These are phyloP conservation scores for Rutstroemia sp. DNA, from an alignment of 2,329 filamentous ascomycete genomes.

Conservation along the genomic window DNA sequence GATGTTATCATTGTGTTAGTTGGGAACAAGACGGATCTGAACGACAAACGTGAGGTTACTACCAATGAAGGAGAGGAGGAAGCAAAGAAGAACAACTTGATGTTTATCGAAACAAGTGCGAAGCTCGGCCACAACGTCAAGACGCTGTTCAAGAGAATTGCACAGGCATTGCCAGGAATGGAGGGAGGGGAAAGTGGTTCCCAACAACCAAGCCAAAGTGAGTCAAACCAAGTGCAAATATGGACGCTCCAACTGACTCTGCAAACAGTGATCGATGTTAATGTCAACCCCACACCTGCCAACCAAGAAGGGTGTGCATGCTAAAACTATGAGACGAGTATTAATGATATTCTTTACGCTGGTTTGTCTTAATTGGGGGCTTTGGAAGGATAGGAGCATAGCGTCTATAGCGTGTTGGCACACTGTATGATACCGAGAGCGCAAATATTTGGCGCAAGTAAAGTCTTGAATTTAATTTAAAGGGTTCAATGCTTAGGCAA, in stretches of 20 bases:
- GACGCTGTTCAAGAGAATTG: slow-evolving; percentile 94
- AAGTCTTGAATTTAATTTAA: slow-evolving; percentile 6
- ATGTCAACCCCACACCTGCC: slow-evolving; percentile 65
- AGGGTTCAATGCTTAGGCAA: neutral
- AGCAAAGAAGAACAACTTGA: slow-evolving; percentile 93
- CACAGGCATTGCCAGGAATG: slow-evolving; percentile 95
- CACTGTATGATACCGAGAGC: slow-evolving; percentile 28
- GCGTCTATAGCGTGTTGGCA: slow-evolving; percentile 22
- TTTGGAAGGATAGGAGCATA: slow-evolving; percentile 29
- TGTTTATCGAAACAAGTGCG: slow-evolving; percentile 98
- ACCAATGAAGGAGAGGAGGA: slow-evolving; percentile 95
- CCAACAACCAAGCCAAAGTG: slow-evolving; percentile 70
- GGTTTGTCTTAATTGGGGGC: slow-evolving; percentile 20
- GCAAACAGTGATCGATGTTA: slow-evolving; percentile 81
- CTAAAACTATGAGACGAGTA: slow-evolving; percentile 31
- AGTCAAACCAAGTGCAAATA: slow-evolving; percentile 32
- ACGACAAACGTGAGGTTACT: slow-evolving; percentile 96
- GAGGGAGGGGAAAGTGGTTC: slow-evolving; percentile 78
- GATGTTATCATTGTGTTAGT: slow-evolving; percentile 98
- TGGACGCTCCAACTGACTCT: neutral
- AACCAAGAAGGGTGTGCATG: slow-evolving; percentile 69
- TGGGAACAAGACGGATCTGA: slow-evolving; percentile 98
- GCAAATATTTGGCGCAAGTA: slow-evolving; percentile 13
- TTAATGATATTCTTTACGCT: slow-evolving; percentile 14
- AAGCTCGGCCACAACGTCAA: slow-evolving; percentile 99